phyloP scores from a whole-genome alignment of 2,329 filamentous ascomycete genomes.

The Xylaria sp. region DNA sequence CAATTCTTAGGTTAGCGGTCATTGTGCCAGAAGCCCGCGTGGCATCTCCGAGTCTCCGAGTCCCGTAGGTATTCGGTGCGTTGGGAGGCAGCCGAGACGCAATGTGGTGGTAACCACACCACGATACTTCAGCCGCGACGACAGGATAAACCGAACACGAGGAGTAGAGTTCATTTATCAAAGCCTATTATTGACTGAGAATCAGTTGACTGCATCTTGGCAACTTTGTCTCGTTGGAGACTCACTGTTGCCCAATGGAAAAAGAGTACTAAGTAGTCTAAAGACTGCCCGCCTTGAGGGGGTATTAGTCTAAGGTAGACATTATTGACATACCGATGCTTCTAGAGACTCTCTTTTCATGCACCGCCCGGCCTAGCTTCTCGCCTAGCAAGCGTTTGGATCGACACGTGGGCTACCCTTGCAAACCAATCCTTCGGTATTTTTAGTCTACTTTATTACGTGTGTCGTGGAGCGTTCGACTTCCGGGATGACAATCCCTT shows the following conservation, averaged over 20 bases:
- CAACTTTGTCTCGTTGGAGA: background rate
- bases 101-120: background rate
- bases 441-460: slow-evolving; percentile 19
- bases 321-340: no score
- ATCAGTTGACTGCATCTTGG: background rate
- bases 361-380: background rate
- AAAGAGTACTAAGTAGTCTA: no score
- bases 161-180: no score
- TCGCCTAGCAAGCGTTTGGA: slow-evolving; percentile 10
- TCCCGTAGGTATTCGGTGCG: background rate
- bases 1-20: background rate
- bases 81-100: background rate
- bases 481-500: slow-evolving; percentile 6
- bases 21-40: background rate
- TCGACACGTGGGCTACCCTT: slow-evolving; percentile 26
- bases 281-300: no score
- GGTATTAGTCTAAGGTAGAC: no score
- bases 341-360: background rate
- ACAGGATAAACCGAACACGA: no score
- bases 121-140: background rate
- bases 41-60: background rate
- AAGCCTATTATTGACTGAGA: no score
- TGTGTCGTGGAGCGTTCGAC: background rate
- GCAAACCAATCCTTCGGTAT: slow-evolving; percentile 26
- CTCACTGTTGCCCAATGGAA: background rate